phyloP scores from a whole-genome alignment of 2,329 filamentous ascomycete species.

The Sclerotinia trifoliorum region DNA sequence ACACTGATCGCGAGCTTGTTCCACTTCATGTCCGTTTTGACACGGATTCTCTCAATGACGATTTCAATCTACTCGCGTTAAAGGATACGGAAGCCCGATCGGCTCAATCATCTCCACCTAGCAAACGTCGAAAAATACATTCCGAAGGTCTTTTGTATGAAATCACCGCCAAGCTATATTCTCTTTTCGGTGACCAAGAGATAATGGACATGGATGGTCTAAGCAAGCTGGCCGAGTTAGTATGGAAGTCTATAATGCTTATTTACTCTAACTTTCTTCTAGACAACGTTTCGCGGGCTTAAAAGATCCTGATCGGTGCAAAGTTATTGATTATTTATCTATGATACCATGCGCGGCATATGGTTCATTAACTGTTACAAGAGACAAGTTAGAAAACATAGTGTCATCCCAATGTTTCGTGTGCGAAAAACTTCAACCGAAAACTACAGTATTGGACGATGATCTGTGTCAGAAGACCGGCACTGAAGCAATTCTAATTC shows the following conservation, averaged over 20 bases:
- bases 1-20: conserved; percentile 8
- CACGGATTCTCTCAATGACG: conserved; percentile 29
- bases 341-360: conserved; percentile 56
- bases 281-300: conserved; percentile 47
- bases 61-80: conserved; percentile 32
- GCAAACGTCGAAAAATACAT: conserved; percentile 40
- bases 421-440: conserved; percentile 34
- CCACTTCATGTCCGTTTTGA: conserved; percentile 28
- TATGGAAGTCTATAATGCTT: conserved; percentile 25
- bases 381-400: conserved; percentile 37
- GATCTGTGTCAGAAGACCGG: conserved; percentile 29
- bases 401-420: conserved; percentile 34
- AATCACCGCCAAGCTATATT: conserved; percentile 40
- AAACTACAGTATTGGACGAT: conserved; percentile 26
- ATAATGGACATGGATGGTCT: conserved; percentile 43
- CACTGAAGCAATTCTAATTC: conserved; percentile 46
- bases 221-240: conserved; percentile 51
- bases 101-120: conserved; percentile 26
- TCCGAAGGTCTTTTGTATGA: conserved; percentile 38
- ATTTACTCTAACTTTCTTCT: conserved; percentile 15
- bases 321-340: conserved; percentile 55
- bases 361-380: conserved; percentile 43
- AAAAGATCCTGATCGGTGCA: conserved; percentile 51
- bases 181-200: conserved; percentile 41
- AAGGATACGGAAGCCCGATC: conserved; percentile 6